Percentiles rank a stretch among this genome's conserved stretches.
These are phyloP conservation scores for Colletotrichum orchidophilum DNA, from an alignment of 2,329 filamentous ascomycete genomes.

Conservation along the genomic window DNA sequence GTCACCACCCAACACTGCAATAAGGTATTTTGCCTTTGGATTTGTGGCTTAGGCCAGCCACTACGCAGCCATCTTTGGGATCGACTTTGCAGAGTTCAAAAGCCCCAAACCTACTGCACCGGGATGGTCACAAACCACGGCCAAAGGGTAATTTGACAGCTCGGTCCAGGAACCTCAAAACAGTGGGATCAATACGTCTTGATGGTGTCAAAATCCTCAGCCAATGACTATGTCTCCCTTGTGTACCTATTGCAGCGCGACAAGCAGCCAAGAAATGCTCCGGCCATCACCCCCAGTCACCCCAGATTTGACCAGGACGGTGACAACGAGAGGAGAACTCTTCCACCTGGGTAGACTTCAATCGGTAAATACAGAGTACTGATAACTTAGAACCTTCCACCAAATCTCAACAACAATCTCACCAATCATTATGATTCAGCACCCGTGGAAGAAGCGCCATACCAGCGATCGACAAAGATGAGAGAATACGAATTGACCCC, in stretches of 20 bases:
- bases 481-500: not conserved
- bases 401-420: not conserved
- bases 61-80: not conserved
- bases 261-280: constrained; percentile 7
- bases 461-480: not conserved
- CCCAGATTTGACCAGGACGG: constrained; percentile 3
- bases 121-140: not conserved
- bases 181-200: not conserved
- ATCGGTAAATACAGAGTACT: not conserved
- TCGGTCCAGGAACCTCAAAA: not conserved
- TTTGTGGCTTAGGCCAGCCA: not conserved
- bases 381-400: not conserved
- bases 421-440: not conserved
- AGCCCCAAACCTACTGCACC: not conserved
- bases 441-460: not conserved
- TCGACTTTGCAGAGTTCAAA: not conserved
- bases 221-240: not conserved
- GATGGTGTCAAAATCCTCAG: not conserved
- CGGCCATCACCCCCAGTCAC: constrained; percentile 10
- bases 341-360: not conserved
- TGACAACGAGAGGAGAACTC: not conserved
- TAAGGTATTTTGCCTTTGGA: not conserved
- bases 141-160: not conserved
- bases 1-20: not conserved
- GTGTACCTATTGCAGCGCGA: not conserved